Base-by-base conservation (phyloP, 345 rosid genomes). In the Gossypium longicalyx region DNA sequence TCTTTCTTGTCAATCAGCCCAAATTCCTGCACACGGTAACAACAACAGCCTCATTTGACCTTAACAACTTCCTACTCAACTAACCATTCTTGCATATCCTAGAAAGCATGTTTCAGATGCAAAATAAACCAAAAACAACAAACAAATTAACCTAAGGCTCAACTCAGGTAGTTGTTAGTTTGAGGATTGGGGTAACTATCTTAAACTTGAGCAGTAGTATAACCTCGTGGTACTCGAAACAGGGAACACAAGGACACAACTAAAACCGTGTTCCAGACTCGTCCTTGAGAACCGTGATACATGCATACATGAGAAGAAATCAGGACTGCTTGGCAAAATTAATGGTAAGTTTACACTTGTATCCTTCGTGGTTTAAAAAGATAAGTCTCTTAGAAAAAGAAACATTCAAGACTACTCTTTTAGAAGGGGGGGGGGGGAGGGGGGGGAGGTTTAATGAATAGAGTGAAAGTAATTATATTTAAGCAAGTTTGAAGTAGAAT, bases 1-100 rank as follows among this genome's bases (percentile, higher is more conserved):
- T 96, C 99, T 86, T 90, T 91, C 92, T 90, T 96, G 85, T 96
- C 99, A 16, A 96, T 89, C 70, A 96, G 86, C 74, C 92, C 94
- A 79, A 96, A 96, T 81, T 96, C 98, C 99, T 96, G 91, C 82
- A 70, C 62, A 23, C 25, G 53, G 34, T 43, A 29, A 71, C 61
- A 70, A 19, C 66, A 34, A 58, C 41, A 34, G 41, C 54, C 49
- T 16, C 27, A 45, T 29, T 56, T 45, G 13, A 19, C 29, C 12
- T 10, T 34, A 10, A 65, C 22, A 27, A 25, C 15, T 69, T 69
- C 38, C 72, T 25, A 69, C 2, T 51, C 58, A 49, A 20, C 56
- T 48, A 48, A 25, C 41, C 41, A 34, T 34, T 34, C 41, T 34
- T 34, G 41, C 41, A 34, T 34, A 48, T 68, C 16, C 2, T 51